These are phyloP conservation scores for Centrapalus pauciflorus DNA, from an alignment of 129 eudicot species.

Conservation along the genomic window DNA sequence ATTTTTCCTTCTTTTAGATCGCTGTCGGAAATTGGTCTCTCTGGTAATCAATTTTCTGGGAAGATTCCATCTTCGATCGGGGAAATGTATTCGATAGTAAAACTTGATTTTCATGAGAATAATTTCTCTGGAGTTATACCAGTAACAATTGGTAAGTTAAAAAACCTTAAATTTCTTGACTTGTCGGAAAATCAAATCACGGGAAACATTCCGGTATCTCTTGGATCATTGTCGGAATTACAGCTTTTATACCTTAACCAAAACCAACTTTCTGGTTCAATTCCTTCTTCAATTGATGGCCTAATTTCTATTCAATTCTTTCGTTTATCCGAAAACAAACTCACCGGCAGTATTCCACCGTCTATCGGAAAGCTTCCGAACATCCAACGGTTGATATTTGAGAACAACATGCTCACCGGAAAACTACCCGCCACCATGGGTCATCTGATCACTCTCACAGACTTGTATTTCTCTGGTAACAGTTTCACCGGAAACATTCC, in stretches of 20 bases:
- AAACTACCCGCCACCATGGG: slow-evolving; percentile 64
- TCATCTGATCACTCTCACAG: slow-evolving; percentile 39
- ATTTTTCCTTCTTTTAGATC: slow-evolving; percentile 32
- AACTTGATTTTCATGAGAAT: slow-evolving; percentile 61
- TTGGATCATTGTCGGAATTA: slow-evolving; percentile 49
- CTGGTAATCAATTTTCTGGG: slow-evolving; percentile 58
- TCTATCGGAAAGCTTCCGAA: slow-evolving; percentile 49
- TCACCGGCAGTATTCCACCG: slow-evolving; percentile 51
- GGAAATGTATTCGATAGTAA: slow-evolving; percentile 32
- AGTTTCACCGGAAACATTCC: slow-evolving; percentile 59
- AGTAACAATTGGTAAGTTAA: slow-evolving; percentile 44
- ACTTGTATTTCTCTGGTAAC: slow-evolving; percentile 58
- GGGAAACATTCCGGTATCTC: slow-evolving; percentile 52
- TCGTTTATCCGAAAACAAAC: slow-evolving; percentile 49
- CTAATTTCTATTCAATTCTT: slow-evolving; percentile 45
- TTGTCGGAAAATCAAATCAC: slow-evolving; percentile 52
- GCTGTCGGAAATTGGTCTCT: slow-evolving; percentile 47
- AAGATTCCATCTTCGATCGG: slow-evolving; percentile 57
- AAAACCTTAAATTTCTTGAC: slow-evolving; percentile 39
- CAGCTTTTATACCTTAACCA: slow-evolving; percentile 43
- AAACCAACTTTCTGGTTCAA: slow-evolving; percentile 54
- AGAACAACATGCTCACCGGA: slow-evolving; percentile 68
- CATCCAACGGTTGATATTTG: slow-evolving; percentile 54
- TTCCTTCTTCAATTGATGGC: slow-evolving; percentile 52
- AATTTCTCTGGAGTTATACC: slow-evolving; percentile 55